Evolutionary conservation across 108 stramenopile species (phyloP).

Genomic region (Fragilaria crotonensis): DNA sequence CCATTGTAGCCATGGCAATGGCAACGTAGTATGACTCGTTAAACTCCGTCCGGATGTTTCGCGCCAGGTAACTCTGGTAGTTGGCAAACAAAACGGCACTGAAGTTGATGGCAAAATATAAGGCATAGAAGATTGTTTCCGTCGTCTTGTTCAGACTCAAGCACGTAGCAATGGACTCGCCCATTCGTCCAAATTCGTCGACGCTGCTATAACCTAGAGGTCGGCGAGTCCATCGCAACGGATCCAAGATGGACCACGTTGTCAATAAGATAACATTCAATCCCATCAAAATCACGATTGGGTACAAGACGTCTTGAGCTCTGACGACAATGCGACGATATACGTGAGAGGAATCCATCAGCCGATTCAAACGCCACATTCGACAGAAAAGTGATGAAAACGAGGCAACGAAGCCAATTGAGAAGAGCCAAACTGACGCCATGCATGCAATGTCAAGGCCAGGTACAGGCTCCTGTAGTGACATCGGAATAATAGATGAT

Average conservation of each 20-base stretch:
- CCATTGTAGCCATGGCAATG: slow-evolving; percentile 34
- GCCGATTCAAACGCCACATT: slow-evolving; percentile 17
- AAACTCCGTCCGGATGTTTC: slow-evolving; percentile 37
- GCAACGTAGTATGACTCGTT: slow-evolving; percentile 32
- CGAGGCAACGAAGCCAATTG: slow-evolving; percentile 14
- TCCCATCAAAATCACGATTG: slow-evolving; percentile 18
- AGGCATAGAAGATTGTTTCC: not conserved
- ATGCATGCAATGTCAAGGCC: slow-evolving; percentile 10
- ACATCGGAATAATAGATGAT: slow-evolving; percentile 25
- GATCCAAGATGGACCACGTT: slow-evolving; percentile 30
- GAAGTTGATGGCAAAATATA: slow-evolving; percentile 7
- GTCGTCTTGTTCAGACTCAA: not conserved
- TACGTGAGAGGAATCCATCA: not conserved
- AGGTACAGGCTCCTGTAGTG: slow-evolving; percentile 2
- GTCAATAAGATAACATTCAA: slow-evolving; percentile 15
- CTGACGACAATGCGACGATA: slow-evolving; percentile 1
- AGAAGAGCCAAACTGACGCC: slow-evolving; percentile 8
- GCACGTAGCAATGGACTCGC: not conserved
- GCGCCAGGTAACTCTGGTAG: slow-evolving; percentile 37
- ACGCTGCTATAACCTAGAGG: not conserved
- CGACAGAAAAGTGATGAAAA: slow-evolving; percentile 21
- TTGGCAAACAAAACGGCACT: slow-evolving; percentile 28
- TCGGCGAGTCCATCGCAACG: slow-evolving; percentile 3
- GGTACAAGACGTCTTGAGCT: slow-evolving; percentile 17
- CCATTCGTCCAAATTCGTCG: not conserved